Conservation (phyloP, 2,329 filamentous ascomycete species). For the Neopestalotiopsis clavispora region DNA sequence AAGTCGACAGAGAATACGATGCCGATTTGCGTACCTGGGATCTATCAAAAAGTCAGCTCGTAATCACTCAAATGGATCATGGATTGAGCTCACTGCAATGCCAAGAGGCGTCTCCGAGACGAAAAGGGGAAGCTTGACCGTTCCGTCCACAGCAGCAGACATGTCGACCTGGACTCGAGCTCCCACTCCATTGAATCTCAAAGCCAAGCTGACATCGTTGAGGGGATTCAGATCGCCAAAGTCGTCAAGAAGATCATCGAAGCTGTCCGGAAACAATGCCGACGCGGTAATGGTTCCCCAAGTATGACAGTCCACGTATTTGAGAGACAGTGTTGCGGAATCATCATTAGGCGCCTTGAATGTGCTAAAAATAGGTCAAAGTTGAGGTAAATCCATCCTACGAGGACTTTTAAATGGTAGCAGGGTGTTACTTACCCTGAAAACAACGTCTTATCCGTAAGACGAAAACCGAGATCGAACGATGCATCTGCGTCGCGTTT, state of each 20-base stretch:
- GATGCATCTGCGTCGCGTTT: slow-evolving; percentile 28
- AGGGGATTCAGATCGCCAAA: slow-evolving; percentile 25
- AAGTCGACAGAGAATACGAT: slow-evolving; percentile 31
- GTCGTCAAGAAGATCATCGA: slow-evolving; percentile 26
- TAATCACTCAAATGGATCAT: neutral
- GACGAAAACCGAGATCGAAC: slow-evolving; percentile 25
- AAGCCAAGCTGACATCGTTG: slow-evolving; percentile 27
- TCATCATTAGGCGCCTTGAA: slow-evolving; percentile 18
- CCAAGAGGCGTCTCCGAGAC: slow-evolving; percentile 28
- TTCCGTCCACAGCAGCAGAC: slow-evolving; percentile 20
- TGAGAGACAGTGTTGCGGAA: slow-evolving; percentile 23
- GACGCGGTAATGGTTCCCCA: slow-evolving; percentile 27
- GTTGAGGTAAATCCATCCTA: too few relatives aligned
- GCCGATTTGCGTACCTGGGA: slow-evolving; percentile 30
- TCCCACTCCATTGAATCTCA: slow-evolving; percentile 32
- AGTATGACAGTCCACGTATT: slow-evolving; percentile 30
- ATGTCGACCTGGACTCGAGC: slow-evolving; percentile 29
- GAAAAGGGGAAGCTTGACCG: slow-evolving; percentile 28
- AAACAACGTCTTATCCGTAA: slow-evolving; percentile 25
- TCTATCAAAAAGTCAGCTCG: slow-evolving; percentile 19
- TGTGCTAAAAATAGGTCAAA: slow-evolving; percentile 6
- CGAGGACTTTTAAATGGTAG: too few relatives aligned
- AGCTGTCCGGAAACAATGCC: slow-evolving; percentile 30
- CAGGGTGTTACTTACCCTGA: slow-evolving; percentile 24
- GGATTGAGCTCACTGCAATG: slow-evolving; percentile 26